Conservation (phyloP, 1,284 basidiomycete genomes). For the Cystobasidium sp. region DNA sequence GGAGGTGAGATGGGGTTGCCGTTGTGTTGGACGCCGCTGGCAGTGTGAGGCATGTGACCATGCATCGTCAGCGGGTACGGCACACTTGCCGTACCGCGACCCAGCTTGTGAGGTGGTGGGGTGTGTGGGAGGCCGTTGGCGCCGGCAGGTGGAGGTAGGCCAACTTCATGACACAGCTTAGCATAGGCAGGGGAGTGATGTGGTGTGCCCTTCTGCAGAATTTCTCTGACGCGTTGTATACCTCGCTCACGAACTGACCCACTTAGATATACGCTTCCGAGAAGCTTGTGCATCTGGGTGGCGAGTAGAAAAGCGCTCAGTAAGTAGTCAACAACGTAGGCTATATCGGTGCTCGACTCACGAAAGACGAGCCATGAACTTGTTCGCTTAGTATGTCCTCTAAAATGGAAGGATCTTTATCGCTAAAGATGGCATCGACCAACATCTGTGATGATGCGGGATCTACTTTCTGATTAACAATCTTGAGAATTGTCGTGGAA, state of each 20-base stretch:
- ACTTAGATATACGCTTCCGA: conserved; percentile 23
- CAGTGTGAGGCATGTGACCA: conserved; percentile 4
- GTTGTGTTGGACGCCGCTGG: conserved; percentile 1
- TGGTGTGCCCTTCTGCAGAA: conserved; percentile 27
- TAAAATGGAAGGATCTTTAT: conserved; percentile 62
- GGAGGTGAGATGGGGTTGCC: conserved; percentile 18
- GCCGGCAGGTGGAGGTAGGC: conserved; percentile 2
- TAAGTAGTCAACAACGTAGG: neutral
- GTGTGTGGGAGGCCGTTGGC: conserved; percentile 31
- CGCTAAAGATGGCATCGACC: conserved; percentile 54
- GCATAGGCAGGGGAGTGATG: conserved; percentile 43
- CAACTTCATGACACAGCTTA: conserved; percentile 41
- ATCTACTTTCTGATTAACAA: conserved; percentile 57
- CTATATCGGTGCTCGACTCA: conserved; percentile 9
- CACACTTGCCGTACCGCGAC: neutral
- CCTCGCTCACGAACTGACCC: neutral
- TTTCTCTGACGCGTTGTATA: conserved; percentile 9
- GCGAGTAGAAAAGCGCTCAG: neutral
- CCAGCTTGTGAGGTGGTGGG: conserved; percentile 17
- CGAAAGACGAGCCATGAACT: conserved; percentile 71
- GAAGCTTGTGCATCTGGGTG: conserved; percentile 36
- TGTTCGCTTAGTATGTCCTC: conserved; percentile 93
- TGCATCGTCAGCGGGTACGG: conserved; percentile 11
- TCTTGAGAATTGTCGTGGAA: conserved; percentile 84
- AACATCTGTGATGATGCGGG: conserved; percentile 54